Base-by-base conservation (phyloP, 1,284 basidiomycete genomes). In the Malassezia yamatoensis region DNA sequence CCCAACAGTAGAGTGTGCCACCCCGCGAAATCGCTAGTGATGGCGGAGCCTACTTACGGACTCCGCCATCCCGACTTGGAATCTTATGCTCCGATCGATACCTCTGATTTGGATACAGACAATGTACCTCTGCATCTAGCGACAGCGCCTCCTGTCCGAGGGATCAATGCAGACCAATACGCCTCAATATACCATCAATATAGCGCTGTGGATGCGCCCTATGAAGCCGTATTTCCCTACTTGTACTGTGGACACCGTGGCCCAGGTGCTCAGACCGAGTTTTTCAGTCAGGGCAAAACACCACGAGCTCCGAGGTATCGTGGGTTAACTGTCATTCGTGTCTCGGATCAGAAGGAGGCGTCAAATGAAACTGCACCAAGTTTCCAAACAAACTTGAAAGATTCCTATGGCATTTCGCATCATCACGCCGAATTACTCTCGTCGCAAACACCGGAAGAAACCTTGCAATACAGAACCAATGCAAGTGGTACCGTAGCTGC, bases 181-280 rank as follows among this genome's bases (percentile, higher is more conserved):
- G 63, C 62, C 10, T 42, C 51, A 12, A 32, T 74, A 39, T 62
- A 69, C 34, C 54, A 61, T 10, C 43, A 61, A 20, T 72, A 72
- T 36, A 55, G 58, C 3, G 36, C 48, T 2, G 59, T 62, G 20
- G 71, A 74, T 21, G 68, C 70, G 21, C 70, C 68, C 15, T 67
- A 68, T 44, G 40, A 47, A 39, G 60, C 67, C 52, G 63, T 74
- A 43, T 72, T 74, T 34, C 71, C 71, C 44, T 74, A 66, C 44
- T 55, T 74, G 15, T 70, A 74, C 49, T 70, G 71, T 37, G 68
- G 70, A 39, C 68, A 70, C 45, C 66, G 65, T 38, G 63, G 61
- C 51, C 66, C 62, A 39, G 48, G 58, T 10, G 62, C 60, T 4
- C 71, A 74, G 24, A 72, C 68, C 53, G 37, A 52, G 39, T 74